Evolutionary conservation across 2,329 filamentous ascomycete species (phyloP).

Genomic region (Ophiocordyceps camponoti-leonardi): DNA sequence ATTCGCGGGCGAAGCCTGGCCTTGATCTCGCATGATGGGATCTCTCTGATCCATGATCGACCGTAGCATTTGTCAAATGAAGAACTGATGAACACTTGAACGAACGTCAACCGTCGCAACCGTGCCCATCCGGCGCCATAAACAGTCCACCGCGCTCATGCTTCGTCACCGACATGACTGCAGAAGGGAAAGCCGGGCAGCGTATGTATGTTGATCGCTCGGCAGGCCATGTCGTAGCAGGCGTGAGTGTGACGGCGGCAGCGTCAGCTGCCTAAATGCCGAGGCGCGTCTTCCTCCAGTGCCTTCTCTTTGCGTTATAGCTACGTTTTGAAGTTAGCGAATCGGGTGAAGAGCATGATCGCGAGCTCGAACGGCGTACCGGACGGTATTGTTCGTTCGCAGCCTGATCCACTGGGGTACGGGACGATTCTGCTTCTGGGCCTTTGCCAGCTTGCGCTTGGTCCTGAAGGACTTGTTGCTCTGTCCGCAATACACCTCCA

Average conservation of each 20-base stretch:
- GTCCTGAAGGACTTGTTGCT: conserved; percentile 99
- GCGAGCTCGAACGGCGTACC: conserved; percentile 44
- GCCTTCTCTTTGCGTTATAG: conserved; percentile 99
- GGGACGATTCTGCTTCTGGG: conserved; percentile 99
- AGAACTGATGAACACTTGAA: background rate
- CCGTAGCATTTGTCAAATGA: conserved; percentile 25
- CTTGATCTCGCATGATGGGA: background rate
- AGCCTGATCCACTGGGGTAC: conserved; percentile 99
- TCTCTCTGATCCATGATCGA: conserved; percentile 20
- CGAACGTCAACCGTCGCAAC: background rate
- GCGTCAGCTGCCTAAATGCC: conserved; percentile 65
- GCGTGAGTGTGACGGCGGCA: conserved; percentile 9
- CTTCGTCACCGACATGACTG: background rate
- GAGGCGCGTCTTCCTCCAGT: conserved; percentile 99
- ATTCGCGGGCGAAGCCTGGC: background rate
- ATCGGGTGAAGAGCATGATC: background rate
- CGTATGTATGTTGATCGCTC: background rate
- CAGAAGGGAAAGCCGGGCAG: background rate
- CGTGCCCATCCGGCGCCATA: background rate
- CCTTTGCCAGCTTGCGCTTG: conserved; percentile 99
- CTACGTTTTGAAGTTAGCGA: conserved; percentile 30
- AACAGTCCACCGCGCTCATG: background rate
- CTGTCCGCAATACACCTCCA: conserved; percentile 26
- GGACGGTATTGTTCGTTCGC: conserved; percentile 97
- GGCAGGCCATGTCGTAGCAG: conserved; percentile 9